Percentiles rank a stretch among this genome's conserved stretches.
Conservation (phyloP, 2,329 filamentous ascomycete species). For the Sordariomycetes sp. region DNA sequence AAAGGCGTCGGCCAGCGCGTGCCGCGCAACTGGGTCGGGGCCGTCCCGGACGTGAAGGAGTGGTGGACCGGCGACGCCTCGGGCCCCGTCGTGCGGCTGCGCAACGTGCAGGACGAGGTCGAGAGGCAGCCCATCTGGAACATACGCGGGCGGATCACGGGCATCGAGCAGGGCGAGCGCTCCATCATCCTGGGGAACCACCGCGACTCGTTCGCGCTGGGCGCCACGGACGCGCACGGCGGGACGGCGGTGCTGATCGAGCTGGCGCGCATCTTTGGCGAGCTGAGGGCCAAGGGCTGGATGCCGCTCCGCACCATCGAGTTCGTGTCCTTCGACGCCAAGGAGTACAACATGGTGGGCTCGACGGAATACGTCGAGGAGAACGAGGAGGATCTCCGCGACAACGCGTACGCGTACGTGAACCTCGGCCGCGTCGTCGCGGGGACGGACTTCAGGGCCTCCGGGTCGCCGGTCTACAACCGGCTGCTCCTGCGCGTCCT, state of each 20-base stretch:
- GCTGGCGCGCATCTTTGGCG: slow-evolving; percentile 73
- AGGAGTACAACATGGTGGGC: slow-evolving; percentile 86
- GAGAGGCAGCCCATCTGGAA: slow-evolving; percentile 85
- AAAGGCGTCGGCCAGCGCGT: slow-evolving; percentile 63
- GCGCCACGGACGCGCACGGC: slow-evolving; percentile 74
- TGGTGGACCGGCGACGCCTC: slow-evolving; percentile 77
- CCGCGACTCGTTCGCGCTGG: slow-evolving; percentile 86
- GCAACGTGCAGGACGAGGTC: slow-evolving; percentile 79
- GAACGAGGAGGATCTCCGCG: slow-evolving; percentile 60
- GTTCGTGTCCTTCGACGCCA: slow-evolving; percentile 93
- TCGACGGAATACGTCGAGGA: slow-evolving; percentile 93
- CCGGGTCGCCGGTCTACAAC: slow-evolving; percentile 71
- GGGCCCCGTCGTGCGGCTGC: slow-evolving; percentile 69
- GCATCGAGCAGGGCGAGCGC: slow-evolving; percentile 75
- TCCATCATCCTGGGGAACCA: slow-evolving; percentile 87
- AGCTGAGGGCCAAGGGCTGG: slow-evolving; percentile 71
- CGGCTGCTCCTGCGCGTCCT: slow-evolving; percentile 63
- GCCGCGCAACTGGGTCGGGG: slow-evolving; percentile 63
- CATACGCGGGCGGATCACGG: slow-evolving; percentile 71
- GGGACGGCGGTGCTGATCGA: slow-evolving; percentile 90
- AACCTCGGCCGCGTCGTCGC: slow-evolving; percentile 81
- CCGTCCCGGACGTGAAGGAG: slow-evolving; percentile 60
- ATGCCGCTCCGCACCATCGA: slow-evolving; percentile 87
- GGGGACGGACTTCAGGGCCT: slow-evolving; percentile 63
- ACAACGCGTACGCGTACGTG: slow-evolving; percentile 74